Percentiles rank a stretch among this genome's conserved stretches.
Evolutionary conservation across 2,329 filamentous ascomycete species (phyloP).

Genomic region (Fusarium sp.): DNA sequence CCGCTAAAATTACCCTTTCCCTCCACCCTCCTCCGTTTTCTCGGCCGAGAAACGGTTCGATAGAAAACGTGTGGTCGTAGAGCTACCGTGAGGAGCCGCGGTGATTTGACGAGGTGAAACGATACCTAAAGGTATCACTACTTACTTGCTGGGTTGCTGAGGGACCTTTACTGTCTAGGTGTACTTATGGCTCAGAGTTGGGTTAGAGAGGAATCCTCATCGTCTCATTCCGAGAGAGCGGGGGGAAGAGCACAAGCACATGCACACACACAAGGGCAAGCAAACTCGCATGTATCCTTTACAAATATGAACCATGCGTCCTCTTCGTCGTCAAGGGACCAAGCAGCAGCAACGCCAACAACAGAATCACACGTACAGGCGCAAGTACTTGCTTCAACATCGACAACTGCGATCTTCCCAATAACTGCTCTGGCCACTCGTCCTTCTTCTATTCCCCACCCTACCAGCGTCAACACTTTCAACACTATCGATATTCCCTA

Average conservation of each 20-base stretch:
- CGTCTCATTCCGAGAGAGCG: slow-evolving; percentile 30
- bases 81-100: slow-evolving; percentile 20
- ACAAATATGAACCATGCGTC: slow-evolving; percentile 12
- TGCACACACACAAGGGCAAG: neutral
- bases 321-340: slow-evolving; percentile 12
- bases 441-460: slow-evolving; percentile 9
- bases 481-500: slow-evolving; percentile 19
- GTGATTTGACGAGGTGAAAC: slow-evolving; percentile 20
- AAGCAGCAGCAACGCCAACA: slow-evolving; percentile 10
- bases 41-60: slow-evolving; percentile 26
- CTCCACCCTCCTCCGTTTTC: slow-evolving; percentile 21
- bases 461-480: neutral
- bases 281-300: slow-evolving; percentile 8
- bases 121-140: neutral
- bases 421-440: slow-evolving; percentile 6
- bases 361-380: neutral
- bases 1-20: slow-evolving; percentile 12
- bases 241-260: slow-evolving; percentile 3
- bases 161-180: neutral
- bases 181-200: slow-evolving; percentile 30
- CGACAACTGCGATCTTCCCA: slow-evolving; percentile 8
- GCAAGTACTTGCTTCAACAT: neutral
- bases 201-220: slow-evolving; percentile 36
- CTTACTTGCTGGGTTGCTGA: neutral
- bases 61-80: slow-evolving; percentile 19